Conservation (phyloP, 164 flowering plant genomes). For the Pachysandra terminalis region DNA sequence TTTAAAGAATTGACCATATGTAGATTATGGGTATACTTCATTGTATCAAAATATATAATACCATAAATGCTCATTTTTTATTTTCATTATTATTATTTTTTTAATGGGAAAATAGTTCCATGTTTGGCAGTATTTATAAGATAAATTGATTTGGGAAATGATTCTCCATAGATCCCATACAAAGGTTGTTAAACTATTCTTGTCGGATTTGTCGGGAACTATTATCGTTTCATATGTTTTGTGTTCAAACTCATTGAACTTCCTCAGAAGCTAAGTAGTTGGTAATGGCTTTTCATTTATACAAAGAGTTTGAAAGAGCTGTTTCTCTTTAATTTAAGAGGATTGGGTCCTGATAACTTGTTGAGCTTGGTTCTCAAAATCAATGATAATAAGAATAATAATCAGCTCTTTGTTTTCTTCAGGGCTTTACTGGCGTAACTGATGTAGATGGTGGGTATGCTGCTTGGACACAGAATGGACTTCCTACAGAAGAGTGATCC, state of each 20-base stretch:
- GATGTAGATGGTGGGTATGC: constrained; percentile 77
- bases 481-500: constrained; percentile 22
- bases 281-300: background rate
- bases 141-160: too few species aligned
- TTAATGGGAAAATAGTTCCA: too few species aligned
- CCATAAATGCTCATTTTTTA: too few species aligned
- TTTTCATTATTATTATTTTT: too few species aligned
- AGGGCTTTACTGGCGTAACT: constrained; percentile 71
- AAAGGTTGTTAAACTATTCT: too few species aligned
- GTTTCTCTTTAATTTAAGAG: background rate
- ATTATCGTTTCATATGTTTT: too few species aligned
- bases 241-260: too few species aligned
- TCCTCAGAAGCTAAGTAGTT: background rate
- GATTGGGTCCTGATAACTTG: background rate
- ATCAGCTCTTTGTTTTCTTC: constrained; percentile 11
- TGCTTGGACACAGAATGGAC: constrained; percentile 29
- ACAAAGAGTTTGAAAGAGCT: background rate
- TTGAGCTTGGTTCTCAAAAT: background rate
- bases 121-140: too few species aligned
- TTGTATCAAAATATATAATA: too few species aligned
- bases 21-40: background rate
- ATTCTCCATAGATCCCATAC: too few species aligned
- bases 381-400: background rate
- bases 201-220: too few species aligned
- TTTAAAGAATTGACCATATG: background rate